Percentiles rank a stretch among this genome's conserved stretches.
Evolutionary conservation across 257 asterid genomes (phyloP).

Genomic region (Gentiana macrophylla): DNA sequence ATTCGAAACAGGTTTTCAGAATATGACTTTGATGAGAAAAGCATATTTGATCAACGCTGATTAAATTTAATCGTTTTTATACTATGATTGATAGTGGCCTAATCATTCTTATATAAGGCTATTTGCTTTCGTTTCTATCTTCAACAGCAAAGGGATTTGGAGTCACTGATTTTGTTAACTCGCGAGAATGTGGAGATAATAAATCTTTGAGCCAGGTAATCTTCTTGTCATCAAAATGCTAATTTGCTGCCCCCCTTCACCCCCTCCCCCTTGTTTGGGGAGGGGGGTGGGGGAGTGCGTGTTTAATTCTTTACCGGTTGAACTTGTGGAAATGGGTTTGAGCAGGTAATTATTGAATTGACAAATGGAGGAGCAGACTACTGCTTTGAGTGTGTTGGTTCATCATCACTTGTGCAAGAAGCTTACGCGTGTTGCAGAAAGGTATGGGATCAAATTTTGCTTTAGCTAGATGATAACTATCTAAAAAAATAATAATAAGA

Average conservation of each 20-base stretch:
- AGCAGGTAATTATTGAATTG: constrained; percentile 45
- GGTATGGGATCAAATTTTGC: constrained; percentile 17
- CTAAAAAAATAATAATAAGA: too few species aligned
- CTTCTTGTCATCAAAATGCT: too few species aligned
- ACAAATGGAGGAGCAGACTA: constrained; percentile 71
- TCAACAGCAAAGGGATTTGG: constrained; percentile 51
- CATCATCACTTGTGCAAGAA: constrained; percentile 39
- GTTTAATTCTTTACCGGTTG: not conserved
- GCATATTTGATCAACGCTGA: too few species aligned
- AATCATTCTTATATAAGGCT: not conserved
- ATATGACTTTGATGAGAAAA: too few species aligned
- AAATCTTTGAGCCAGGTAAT: constrained; percentile 49
- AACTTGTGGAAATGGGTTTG: not conserved
- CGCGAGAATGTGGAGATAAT: constrained; percentile 26
- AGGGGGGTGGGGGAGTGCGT: too few species aligned
- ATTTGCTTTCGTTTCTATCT: not conserved
- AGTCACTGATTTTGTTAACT: constrained; percentile 50
- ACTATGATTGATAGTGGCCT: too few species aligned
- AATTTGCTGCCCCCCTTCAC: too few species aligned
- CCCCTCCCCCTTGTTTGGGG: too few species aligned
- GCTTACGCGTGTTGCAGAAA: constrained; percentile 54
- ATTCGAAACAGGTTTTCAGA: constrained; percentile 35
- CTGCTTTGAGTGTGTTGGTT: constrained; percentile 71
- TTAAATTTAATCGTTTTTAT: too few species aligned
- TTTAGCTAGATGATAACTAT: too few species aligned